A percentile compares a stretch with the other conserved stretches of the same genome.
These are phyloP conservation scores for Penicillium taxi DNA, from an alignment of 495 filamentous ascomycete genomes.

Conservation along the genomic window DNA sequence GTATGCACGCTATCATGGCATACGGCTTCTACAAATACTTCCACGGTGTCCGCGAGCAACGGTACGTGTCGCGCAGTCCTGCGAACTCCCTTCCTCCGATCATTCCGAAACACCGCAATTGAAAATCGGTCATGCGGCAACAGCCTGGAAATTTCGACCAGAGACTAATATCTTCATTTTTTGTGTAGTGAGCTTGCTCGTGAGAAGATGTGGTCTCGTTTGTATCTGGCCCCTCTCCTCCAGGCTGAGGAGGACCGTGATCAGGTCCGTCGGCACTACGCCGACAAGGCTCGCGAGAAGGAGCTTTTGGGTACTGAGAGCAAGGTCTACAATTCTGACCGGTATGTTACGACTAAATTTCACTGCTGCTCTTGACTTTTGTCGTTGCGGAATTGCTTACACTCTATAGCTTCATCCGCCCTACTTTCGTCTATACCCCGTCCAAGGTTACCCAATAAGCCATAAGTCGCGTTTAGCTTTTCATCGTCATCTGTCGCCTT, in stretches of 20 bases:
- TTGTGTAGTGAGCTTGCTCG: slow-evolving; percentile 75
- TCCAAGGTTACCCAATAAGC: slow-evolving; percentile 33
- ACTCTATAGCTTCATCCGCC: slow-evolving; percentile 35
- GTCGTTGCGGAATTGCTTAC: background rate
- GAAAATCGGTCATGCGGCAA: background rate
- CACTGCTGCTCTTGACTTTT: background rate
- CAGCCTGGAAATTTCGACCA: background rate
- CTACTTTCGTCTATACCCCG: slow-evolving; percentile 41
- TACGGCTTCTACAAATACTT: slow-evolving; percentile 83
- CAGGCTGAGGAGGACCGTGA: slow-evolving; percentile 96
- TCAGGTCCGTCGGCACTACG: slow-evolving; percentile 73
- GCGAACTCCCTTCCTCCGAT: slow-evolving; percentile 5
- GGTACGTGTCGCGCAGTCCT: slow-evolving; percentile 49
- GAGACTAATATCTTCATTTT: slow-evolving; percentile 4
- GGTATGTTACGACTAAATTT: slow-evolving; percentile 46
- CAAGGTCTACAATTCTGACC: slow-evolving; percentile 77
- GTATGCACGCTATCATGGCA: slow-evolving; percentile 64
- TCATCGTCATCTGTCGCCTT: slow-evolving; percentile 1
- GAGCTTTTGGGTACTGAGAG: slow-evolving; percentile 73
- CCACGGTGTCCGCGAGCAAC: slow-evolving; percentile 72
- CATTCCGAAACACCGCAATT: slow-evolving; percentile 7
- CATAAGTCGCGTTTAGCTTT: slow-evolving; percentile 2
- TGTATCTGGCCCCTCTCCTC: slow-evolving; percentile 83
- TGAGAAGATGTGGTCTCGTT: slow-evolving; percentile 95
- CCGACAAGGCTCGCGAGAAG: slow-evolving; percentile 83